Evolutionary conservation across 192 early-diverging fungal species (phyloP).

Genomic region (Backusella psychrophila): DNA sequence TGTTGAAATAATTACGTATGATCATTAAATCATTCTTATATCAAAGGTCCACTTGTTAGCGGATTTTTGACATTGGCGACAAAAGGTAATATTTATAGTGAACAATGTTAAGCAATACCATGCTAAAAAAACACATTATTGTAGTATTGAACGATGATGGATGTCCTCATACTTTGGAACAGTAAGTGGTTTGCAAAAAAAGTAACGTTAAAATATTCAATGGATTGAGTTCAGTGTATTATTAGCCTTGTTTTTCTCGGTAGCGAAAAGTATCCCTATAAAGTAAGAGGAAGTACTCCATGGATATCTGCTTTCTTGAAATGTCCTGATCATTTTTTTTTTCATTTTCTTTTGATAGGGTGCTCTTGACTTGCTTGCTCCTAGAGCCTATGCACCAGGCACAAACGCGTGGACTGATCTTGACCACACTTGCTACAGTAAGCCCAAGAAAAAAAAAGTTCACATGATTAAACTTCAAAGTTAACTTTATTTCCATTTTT

Average conservation of each 20-base stretch:
- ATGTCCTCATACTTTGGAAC: conserved; percentile 55
- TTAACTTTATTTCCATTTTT: conserved; percentile 9
- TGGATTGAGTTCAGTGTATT: background rate
- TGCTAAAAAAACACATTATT: background rate
- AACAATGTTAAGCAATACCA: background rate
- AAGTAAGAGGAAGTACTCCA: background rate
- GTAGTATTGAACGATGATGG: conserved; percentile 54
- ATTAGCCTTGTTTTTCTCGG: conserved; percentile 57
- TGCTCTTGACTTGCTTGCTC: conserved; percentile 55
- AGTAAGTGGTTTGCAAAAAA: conserved; percentile 38
- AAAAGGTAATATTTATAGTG: conserved; percentile 40
- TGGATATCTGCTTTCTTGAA: background rate
- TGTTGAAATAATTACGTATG: conserved; percentile 1
- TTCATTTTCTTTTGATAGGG: conserved; percentile 32
- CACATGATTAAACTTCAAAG: background rate
- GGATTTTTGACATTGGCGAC: conserved; percentile 55
- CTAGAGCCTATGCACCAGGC: conserved; percentile 54
- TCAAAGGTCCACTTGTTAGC: conserved; percentile 48
- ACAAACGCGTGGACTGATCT: conserved; percentile 67
- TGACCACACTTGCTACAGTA: conserved; percentile 54
- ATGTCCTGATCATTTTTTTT: background rate
- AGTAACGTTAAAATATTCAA: background rate
- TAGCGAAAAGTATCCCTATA: conserved; percentile 55
- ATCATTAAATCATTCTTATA: conserved; percentile 1
- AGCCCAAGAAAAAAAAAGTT: background rate